Conservation (phyloP, 192 early-diverging fungal genomes). For the Umbelopsis sp. region DNA sequence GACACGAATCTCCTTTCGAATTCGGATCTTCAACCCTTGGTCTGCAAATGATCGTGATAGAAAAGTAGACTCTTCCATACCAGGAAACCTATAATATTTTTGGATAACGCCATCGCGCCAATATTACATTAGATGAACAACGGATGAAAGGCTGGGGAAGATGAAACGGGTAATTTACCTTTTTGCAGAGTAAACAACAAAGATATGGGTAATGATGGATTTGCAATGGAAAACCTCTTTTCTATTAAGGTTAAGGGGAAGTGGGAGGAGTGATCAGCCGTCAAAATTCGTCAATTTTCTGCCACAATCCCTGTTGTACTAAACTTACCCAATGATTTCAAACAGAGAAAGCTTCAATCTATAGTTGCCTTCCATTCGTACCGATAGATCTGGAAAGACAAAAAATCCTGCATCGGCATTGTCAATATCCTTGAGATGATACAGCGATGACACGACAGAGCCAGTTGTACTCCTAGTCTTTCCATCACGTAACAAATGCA, state of each 20-base stretch:
- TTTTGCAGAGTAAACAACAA: constrained; percentile 91
- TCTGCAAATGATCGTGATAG: constrained; percentile 93
- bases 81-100: constrained; percentile 78
- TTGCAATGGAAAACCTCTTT: constrained; percentile 88
- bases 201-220: constrained; percentile 81
- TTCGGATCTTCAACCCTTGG: constrained; percentile 93
- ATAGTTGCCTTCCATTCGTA: constrained; percentile 92
- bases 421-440: constrained; percentile 86
- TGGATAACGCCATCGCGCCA: no score
- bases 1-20: constrained; percentile 80
- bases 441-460: constrained; percentile 90
- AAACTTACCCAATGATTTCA: constrained; percentile 80
- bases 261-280: neutral
- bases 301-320: neutral
- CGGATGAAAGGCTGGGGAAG: neutral
- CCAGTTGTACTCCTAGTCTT: constrained; percentile 92
- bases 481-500: constrained; percentile 87
- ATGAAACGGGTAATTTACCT: constrained; percentile 17
- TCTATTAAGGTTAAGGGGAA: constrained; percentile 34
- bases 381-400: constrained; percentile 95
- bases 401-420: constrained; percentile 92
- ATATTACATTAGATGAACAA: no score
- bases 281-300: no score
- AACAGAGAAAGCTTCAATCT: constrained; percentile 85
- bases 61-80: constrained; percentile 93